Conservation (phyloP, 2,329 filamentous ascomycete genomes). For the Herpotrichia juniperi region DNA sequence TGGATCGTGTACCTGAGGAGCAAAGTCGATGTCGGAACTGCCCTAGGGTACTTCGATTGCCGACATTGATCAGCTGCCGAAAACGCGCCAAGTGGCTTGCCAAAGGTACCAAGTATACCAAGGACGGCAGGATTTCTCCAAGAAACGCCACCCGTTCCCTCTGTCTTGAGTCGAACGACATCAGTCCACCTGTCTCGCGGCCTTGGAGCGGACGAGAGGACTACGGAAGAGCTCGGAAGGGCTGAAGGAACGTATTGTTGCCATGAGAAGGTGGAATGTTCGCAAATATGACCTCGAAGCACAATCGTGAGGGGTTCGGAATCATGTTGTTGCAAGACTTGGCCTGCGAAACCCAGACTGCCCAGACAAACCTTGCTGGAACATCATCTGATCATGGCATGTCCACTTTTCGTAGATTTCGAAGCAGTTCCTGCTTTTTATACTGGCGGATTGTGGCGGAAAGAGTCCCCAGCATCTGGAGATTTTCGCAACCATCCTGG, state of each 20-base stretch:
- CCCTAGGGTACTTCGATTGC: neutral
- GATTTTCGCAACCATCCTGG: neutral
- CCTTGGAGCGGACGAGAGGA: neutral
- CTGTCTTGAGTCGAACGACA: conserved; percentile 7
- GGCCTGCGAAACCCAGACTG: conserved; percentile 7
- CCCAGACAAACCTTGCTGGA: conserved; percentile 9
- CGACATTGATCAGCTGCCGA: neutral
- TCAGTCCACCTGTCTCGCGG: neutral
- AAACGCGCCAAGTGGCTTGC: conserved; percentile 8
- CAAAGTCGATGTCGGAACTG: neutral
- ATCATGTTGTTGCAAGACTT: neutral
- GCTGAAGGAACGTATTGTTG: neutral
- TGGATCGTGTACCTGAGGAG: neutral
- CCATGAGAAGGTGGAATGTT: neutral
- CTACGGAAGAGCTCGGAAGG: neutral
- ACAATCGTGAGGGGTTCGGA: neutral
- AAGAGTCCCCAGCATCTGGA: neutral
- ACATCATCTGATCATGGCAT: conserved; percentile 8
- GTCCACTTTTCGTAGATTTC: neutral
- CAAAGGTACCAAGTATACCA: conserved; percentile 9
- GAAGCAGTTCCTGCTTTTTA: neutral
- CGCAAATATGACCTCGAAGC: neutral
- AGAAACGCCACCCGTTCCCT: conserved; percentile 9
- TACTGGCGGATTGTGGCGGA: conserved; percentile 3
- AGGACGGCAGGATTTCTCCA: conserved; percentile 4